These are phyloP conservation scores for Beauveria brongniartii DNA, from an alignment of 2,329 filamentous ascomycete species.

Conservation along the genomic window DNA sequence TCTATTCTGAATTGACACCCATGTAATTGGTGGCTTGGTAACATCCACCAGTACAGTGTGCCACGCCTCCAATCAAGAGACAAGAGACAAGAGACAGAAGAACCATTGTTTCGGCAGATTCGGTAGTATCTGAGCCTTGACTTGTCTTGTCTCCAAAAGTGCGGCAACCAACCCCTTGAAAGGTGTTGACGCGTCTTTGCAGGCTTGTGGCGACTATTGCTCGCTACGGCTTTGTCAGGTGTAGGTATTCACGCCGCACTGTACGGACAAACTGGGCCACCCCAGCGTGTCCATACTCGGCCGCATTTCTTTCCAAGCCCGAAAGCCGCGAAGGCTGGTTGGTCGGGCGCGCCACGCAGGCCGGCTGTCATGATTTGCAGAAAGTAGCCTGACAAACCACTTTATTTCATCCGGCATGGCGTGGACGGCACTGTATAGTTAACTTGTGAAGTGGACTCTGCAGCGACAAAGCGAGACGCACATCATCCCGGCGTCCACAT, in stretches of 20 bases:
- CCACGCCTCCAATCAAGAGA: neutral
- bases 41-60: neutral
- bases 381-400: constrained; percentile 5
- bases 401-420: neutral
- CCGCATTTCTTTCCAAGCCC: neutral
- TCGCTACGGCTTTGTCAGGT: neutral
- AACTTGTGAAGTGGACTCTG: neutral
- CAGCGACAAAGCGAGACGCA: neutral
- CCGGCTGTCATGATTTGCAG: neutral
- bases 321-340: neutral
- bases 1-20: neutral
- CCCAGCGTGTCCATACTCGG: neutral
- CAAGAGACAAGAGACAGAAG: neutral
- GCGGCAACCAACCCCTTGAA: neutral
- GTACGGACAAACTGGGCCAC: neutral
- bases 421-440: neutral
- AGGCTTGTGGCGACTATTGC: neutral
- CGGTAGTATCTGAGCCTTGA: neutral
- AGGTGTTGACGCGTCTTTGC: neutral
- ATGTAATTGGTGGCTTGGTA: neutral
- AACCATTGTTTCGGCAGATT: neutral
- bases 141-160: neutral
- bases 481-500: neutral
- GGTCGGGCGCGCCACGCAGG: neutral
- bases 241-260: neutral